These are phyloP conservation scores for Microbotryum violaceum DNA, from an alignment of 1,284 basidiomycete species.

Conservation along the genomic window DNA sequence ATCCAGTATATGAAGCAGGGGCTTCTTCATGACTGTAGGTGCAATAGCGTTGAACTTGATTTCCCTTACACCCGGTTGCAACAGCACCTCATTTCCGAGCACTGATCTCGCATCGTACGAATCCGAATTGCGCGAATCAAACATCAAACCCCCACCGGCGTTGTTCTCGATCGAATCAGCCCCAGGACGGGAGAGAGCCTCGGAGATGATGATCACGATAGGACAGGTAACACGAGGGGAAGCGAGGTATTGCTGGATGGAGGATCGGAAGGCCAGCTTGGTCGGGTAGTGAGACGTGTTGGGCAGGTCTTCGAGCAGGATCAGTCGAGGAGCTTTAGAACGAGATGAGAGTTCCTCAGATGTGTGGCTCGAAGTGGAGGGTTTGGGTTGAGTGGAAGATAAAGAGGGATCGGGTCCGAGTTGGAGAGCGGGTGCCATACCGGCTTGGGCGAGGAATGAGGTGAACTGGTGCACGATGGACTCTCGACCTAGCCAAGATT, in stretches of 20 bases:
- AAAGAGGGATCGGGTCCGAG: conserved; percentile 26
- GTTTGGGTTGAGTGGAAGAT: conserved; percentile 10
- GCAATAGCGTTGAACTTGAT: conserved; percentile 88
- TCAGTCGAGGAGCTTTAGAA: conserved; percentile 42
- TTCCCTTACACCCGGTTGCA: conserved; percentile 60
- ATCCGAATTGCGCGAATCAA: conserved; percentile 3
- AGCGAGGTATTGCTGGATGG: conserved; percentile 52
- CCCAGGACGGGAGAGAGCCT: conserved; percentile 52
- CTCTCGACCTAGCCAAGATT: conserved; percentile 45
- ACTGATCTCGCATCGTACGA: conserved; percentile 20
- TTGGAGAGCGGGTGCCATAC: conserved; percentile 55
- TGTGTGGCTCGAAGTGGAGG: background rate
- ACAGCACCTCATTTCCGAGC: conserved; percentile 47
- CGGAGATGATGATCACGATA: conserved; percentile 74
- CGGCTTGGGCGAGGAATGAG: conserved; percentile 66
- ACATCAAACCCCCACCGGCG: background rate
- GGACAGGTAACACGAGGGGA: conserved; percentile 49
- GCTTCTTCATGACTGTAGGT: conserved; percentile 70
- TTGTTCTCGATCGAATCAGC: conserved; percentile 42
- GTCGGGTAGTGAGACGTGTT: conserved; percentile 63
- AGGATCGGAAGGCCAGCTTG: conserved; percentile 64
- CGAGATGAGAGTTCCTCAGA: conserved; percentile 20
- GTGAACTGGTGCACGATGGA: conserved; percentile 64
- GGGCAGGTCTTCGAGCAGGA: conserved; percentile 86
- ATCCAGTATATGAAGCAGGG: conserved; percentile 59